Conservation (phyloP, 208 protist species). For the Phytomonas sp. region DNA sequence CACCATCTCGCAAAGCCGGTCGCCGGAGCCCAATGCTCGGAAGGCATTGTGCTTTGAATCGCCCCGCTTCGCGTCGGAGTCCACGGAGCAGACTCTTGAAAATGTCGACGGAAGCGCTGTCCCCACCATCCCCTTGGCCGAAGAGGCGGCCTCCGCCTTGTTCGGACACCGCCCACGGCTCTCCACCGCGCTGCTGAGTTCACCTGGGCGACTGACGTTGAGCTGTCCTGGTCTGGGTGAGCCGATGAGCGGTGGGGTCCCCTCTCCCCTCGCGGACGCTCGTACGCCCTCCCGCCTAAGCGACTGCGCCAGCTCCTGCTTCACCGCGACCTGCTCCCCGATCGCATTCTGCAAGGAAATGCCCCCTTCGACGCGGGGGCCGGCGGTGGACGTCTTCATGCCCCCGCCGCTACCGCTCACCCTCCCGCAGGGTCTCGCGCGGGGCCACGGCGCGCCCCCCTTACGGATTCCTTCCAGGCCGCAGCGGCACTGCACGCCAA, state of each 20-base stretch:
- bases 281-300: too few relatives aligned
- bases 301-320: too few relatives aligned
- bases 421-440: constrained; percentile 23
- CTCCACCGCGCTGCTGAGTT: constrained; percentile 4
- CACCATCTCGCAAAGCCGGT: too few relatives aligned
- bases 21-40: neutral
- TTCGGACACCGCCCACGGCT: neutral
- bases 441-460: neutral
- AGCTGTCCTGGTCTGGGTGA: too few relatives aligned
- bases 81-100: too few relatives aligned
- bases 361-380: neutral
- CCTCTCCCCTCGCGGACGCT: too few relatives aligned
- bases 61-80: constrained; percentile 5
- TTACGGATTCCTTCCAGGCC: neutral
- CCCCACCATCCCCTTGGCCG: neutral
- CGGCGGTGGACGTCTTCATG: too few relatives aligned
- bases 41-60: constrained; percentile 15
- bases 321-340: too few relatives aligned
- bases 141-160: neutral
- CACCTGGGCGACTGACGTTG: too few relatives aligned
- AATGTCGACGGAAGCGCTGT: neutral
- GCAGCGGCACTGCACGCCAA: constrained; percentile 13
- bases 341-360: too few relatives aligned
- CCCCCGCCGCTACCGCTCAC: constrained; percentile 19
- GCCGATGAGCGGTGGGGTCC: too few relatives aligned